These are phyloP conservation scores for Salix exigua DNA, from an alignment of 345 rosid genomes.

Conservation along the genomic window DNA sequence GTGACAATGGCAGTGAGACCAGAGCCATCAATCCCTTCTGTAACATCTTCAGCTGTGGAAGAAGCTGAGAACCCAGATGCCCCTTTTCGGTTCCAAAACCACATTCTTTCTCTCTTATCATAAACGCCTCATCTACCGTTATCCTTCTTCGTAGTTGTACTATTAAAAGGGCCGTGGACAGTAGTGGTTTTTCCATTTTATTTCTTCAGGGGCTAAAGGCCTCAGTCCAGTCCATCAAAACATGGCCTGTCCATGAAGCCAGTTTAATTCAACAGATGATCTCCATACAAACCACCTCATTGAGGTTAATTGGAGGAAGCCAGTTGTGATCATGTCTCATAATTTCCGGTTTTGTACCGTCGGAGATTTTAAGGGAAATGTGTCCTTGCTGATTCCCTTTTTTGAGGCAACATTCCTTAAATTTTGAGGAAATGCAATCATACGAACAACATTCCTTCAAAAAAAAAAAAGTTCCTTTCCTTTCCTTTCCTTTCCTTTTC, in stretches of 20 bases:
- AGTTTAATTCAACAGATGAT: not conserved
- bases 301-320: not conserved
- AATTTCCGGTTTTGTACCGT: not conserved
- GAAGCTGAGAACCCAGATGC: constrained; percentile 71
- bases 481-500: not conserved
- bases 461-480: not conserved
- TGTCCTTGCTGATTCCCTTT: not conserved
- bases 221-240: not conserved
- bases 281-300: not conserved
- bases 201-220: not conserved
- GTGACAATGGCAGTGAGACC: constrained; percentile 79
- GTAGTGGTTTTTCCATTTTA: not conserved
- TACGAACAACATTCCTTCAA: not conserved
- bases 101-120: constrained; percentile 25
- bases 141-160: not conserved
- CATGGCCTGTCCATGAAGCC: not conserved
- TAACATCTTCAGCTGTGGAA: constrained; percentile 78
- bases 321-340: not conserved
- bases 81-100: constrained; percentile 55
- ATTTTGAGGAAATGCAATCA: too few species aligned
- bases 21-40: constrained; percentile 62
- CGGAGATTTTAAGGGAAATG: not conserved
- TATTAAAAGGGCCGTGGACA: not conserved
- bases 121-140: not conserved
- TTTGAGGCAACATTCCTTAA: not conserved